Evolutionary conservation across 495 filamentous ascomycete species (phyloP).

Genomic region (Cryomyces minteri): DNA sequence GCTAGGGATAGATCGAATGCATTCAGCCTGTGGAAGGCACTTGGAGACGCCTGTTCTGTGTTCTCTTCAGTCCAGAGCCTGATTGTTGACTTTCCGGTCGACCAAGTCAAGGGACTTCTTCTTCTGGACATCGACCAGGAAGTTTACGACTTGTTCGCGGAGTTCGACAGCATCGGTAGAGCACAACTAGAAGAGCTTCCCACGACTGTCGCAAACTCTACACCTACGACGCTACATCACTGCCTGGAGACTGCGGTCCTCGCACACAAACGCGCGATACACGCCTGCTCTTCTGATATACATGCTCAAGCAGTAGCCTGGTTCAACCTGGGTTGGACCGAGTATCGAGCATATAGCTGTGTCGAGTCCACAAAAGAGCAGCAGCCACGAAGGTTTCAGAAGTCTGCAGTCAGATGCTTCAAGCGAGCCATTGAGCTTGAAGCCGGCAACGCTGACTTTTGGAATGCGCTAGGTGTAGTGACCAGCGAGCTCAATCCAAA

Average conservation of each 20-base stretch:
- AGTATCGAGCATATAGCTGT: constrained; percentile 60
- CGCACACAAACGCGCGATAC: constrained; percentile 71
- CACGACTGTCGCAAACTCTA: constrained; percentile 23
- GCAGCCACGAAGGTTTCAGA: constrained; percentile 43
- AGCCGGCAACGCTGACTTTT: constrained; percentile 89
- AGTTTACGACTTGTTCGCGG: constrained; percentile 41
- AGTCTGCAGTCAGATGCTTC: constrained; percentile 77
- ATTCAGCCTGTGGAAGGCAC: constrained; percentile 89
- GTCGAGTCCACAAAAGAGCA: constrained; percentile 26
- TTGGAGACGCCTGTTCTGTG: constrained; percentile 75
- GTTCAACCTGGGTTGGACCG: constrained; percentile 92
- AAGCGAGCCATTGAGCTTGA: constrained; percentile 93
- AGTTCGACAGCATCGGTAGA: constrained; percentile 50
- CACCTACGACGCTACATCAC: constrained; percentile 26
- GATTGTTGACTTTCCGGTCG: constrained; percentile 34
- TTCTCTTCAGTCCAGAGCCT: constrained; percentile 62
- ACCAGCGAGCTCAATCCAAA: constrained; percentile 69
- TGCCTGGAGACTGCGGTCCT: constrained; percentile 55
- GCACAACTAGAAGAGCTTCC: constrained; percentile 19
- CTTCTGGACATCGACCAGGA: constrained; percentile 38
- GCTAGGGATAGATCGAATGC: constrained; percentile 36
- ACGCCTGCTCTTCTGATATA: constrained; percentile 49
- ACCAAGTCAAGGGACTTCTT: constrained; percentile 36
- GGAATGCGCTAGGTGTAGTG: constrained; percentile 86
- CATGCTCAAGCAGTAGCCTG: constrained; percentile 92